Conservation (phyloP, 345 rosid genomes). For the Rhizophora apiculata region DNA sequence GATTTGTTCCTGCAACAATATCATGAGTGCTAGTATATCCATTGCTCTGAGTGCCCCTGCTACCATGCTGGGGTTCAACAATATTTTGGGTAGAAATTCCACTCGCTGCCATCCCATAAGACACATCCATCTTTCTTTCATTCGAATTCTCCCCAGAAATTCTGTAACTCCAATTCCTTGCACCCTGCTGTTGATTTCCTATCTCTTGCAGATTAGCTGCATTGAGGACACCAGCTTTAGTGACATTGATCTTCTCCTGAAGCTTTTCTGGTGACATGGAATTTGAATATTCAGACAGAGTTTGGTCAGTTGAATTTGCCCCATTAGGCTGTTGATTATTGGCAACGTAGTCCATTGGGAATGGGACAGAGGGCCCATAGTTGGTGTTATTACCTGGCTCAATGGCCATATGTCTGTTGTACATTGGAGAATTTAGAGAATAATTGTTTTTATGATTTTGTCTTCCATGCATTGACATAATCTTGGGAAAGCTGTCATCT, state of each 20-base stretch:
- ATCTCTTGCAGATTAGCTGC: conserved; percentile 13
- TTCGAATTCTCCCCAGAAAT: conserved; percentile 14
- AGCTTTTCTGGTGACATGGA: conserved; percentile 25
- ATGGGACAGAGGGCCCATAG: conserved; percentile 77
- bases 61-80: conserved; percentile 6
- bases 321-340: conserved; percentile 36
- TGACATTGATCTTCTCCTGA: conserved; percentile 18
- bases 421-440: conserved; percentile 48
- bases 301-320: conserved; percentile 20
- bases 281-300: conserved; percentile 28
- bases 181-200: conserved; percentile 19
- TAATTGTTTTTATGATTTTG: conserved; percentile 30
- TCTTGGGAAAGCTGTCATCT: conserved; percentile 26
- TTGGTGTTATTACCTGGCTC: conserved; percentile 58
- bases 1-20: conserved; percentile 8
- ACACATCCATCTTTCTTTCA: conserved; percentile 11
- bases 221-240: conserved; percentile 1
- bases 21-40: conserved; percentile 5
- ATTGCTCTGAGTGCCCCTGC: conserved; percentile 4
- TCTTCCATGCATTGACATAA: conserved; percentile 27
- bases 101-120: conserved; percentile 12
- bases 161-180: conserved; percentile 18
- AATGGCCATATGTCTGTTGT: conserved; percentile 52
- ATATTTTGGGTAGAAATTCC: conserved; percentile 21
- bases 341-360: conserved; percentile 77